Base-by-base conservation (phyloP, 1,139 yeast genomes). In the Chernovozyma sophiae-reginae region DNA sequence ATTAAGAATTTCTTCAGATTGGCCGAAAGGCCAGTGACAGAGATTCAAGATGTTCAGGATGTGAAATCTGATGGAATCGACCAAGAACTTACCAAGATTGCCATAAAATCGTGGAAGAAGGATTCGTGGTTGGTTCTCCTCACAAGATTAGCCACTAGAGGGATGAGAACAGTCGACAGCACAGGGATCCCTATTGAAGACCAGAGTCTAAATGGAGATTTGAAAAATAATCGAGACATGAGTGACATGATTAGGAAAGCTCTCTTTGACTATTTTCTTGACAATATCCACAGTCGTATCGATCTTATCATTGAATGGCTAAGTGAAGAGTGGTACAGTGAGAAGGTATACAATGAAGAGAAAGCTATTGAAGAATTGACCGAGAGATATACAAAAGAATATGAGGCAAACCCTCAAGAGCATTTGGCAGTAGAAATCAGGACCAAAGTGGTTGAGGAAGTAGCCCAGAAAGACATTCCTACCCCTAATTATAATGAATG, bases 261-360 rank as follows among this genome's bases (percentile, higher is more conserved):
- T 12, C 64, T 94, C 8, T 81, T 84, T 45, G 79, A 79, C 29
- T 85, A 82, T 55, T 82, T 87, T 41, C 68, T 87, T 51, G 81
- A 75, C 15, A 86, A 84, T 51, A 82, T 90, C 46, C 82, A 85
- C 41, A 71, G 68, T 11, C 67, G 92, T 30, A 72, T 90, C 13
- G 95, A 86, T 43, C 63, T 83, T 28, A 79, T 86, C n/a, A 79
- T 90, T 27, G 89, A 85, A 43, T 94, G 99, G 99, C 65, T 94
- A 37, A 90, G 86, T 51, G 98, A 92, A 58, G 98, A 94, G 58
- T 94, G 97, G 95, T 90, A 80, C 56, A 74, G 80, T 32, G 95
- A 84, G 46, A 63, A 62, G 44, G 77, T 76, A 1, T 62, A 60
- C 38, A 61, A 62, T 43, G 72, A 67, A 41, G 55, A 55, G 34